phyloP scores from a whole-genome alignment of 257 asterid genomes.

The Salvia miltiorrhiza region DNA sequence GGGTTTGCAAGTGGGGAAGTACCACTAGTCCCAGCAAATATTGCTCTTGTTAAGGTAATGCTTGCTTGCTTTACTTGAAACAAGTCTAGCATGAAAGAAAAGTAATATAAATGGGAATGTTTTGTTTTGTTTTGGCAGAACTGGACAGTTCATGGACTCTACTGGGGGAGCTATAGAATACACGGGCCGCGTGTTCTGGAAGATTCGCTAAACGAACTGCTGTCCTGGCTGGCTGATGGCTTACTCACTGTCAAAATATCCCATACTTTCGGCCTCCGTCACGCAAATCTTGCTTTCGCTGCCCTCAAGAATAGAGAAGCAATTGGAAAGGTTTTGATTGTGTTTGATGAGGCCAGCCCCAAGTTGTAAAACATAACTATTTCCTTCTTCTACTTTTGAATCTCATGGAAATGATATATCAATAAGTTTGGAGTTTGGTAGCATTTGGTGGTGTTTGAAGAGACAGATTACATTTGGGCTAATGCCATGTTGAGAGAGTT shows the following conservation, averaged over 20 bases:
- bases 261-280: conserved; percentile 57
- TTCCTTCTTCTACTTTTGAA: background rate
- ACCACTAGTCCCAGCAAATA: conserved; percentile 77
- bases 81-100: too few species aligned
- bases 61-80: too few species aligned
- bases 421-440: too few species aligned
- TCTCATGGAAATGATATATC: too few species aligned
- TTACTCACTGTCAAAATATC: conserved; percentile 64
- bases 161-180: conserved; percentile 87
- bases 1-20: conserved; percentile 98
- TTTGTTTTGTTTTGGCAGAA: conserved; percentile 41
- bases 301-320: conserved; percentile 85
- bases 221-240: conserved; percentile 82
- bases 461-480: too few species aligned
- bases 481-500: too few species aligned
- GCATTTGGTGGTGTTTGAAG: too few species aligned
- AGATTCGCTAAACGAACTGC: conserved; percentile 78
- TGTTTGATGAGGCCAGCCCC: conserved; percentile 47
- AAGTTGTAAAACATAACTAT: conserved; percentile 44
- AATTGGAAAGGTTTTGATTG: conserved; percentile 88
- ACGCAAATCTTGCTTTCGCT: conserved; percentile 83
- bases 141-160: conserved; percentile 94
- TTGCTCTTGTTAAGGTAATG: conserved; percentile 86
- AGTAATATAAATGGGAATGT: too few species aligned
- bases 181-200: conserved; percentile 62